Evolutionary conservation across 805 yeast species (phyloP).

Genomic region (Zygosaccharomyces lentus): DNA sequence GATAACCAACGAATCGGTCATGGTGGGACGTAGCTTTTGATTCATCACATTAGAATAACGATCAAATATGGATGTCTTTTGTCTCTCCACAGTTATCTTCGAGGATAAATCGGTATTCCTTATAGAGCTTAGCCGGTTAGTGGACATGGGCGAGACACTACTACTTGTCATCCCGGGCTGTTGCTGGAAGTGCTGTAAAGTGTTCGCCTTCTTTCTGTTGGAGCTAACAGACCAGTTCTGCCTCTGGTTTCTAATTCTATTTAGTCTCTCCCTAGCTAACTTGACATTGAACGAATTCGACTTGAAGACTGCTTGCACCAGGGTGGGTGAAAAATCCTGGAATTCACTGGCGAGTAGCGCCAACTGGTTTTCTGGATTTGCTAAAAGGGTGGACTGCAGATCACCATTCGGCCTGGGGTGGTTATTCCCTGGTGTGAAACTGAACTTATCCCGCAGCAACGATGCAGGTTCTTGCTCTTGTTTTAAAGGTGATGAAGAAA

Average conservation of each 20-base stretch:
- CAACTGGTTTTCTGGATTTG: constrained; percentile 19
- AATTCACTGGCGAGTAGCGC: constrained; percentile 26
- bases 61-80: constrained; percentile 37
- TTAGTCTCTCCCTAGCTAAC: constrained; percentile 33
- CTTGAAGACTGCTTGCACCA: constrained; percentile 39
- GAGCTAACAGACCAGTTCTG: constrained; percentile 22
- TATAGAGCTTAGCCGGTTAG: constrained; percentile 15
- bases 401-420: not conserved
- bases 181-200: constrained; percentile 1
- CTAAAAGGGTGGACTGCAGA: constrained; percentile 1
- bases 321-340: constrained; percentile 32
- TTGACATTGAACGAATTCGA: constrained; percentile 37
- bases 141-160: constrained; percentile 25
- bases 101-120: constrained; percentile 27
- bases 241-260: constrained; percentile 28
- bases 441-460: constrained; percentile 40
- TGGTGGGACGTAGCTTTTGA: constrained; percentile 12
- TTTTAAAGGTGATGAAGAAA: constrained; percentile 32
- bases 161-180: constrained; percentile 2
- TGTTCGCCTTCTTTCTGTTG: constrained; percentile 4
- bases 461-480: constrained; percentile 14
- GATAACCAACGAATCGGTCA: constrained; percentile 10
- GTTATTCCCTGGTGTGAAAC: constrained; percentile 35
- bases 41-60: constrained; percentile 34
- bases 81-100: constrained; percentile 37